Evolutionary conservation across 208 protist species (phyloP), one percentile per base, ranked within the genome.

Genomic region (Phytomonas sp.): DNA sequence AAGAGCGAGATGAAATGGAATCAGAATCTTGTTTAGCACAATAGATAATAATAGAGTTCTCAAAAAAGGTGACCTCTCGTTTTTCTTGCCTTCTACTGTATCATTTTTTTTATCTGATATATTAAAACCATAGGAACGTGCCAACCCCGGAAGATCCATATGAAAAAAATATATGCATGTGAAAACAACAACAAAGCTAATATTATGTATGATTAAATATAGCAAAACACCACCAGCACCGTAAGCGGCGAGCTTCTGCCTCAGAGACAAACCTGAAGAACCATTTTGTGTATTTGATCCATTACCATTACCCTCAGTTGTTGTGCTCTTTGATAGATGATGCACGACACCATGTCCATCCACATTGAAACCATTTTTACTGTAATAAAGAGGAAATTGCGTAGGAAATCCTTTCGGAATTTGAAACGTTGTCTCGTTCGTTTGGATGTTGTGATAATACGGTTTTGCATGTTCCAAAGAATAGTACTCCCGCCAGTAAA

Each of bases 11-110:
- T 95, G 87, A 36, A 84, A 29, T 37, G 89, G 89, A 0, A 88
- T 86, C 8, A 92, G 36, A 60, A 95, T 77, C 74, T 95, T 95
- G 79, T 95, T 95, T 14, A 95, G 70, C 5, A 93, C 49, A 66
- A 95, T 78, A 5, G 87, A 75, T 4, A 85, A 56, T 23, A 90
- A 60, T 33, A 93, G 79, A 14, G 82, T 89, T 67, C 82, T 78
- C 79, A 75, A 90, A 70, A 94, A 90, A 0, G 81, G 84, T 14
- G 84, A 84, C 7, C 71, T 67, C 29, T 64, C 73, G 52, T 68
- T 74, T 29, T 77, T 68, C 12, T 73, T 69, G 34, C 67, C 67
- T 8, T 42, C 72, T 0, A 40, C 72, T 67, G 68, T 10, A 36
- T 65, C 78, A 23, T 82, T 73, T 33, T 76, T 67, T 2, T 67